Evolutionary conservation across 768 basidiomycete species (phyloP), one percentile per base, ranked within the genome.

Genomic region (Phylloporus sp.): DNA sequence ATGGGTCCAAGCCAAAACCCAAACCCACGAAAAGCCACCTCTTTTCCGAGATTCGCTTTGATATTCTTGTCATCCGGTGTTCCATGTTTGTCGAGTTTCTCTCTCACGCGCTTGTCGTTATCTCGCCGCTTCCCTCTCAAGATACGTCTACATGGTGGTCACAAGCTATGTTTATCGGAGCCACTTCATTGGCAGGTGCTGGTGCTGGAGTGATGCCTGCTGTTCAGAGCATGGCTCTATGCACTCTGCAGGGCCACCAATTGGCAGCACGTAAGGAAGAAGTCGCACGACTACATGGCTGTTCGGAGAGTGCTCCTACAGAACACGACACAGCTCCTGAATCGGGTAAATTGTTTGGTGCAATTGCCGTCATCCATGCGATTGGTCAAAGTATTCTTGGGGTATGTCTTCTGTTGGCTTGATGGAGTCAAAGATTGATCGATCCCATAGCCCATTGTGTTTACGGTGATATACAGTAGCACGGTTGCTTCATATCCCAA

Each of bases 171-270:
- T 91, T 86, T 58, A 71, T 82, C 11, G 78, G 70, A 0, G 72
- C 83, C 26, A 86, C 86, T 2, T 79, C 80, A 31, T 62, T 91
- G 35, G 78, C 81, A 6, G 80, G 80, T 18, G 78, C 87, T 38
- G 85, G 85, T 12, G 80, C 82, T 3, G 89, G 87, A 4, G 78
- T 84, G 13, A 77, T 80, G 49, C 88, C 89, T 8, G 77, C 85
- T 1, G 65, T 81, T 46, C 84, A 89, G 54, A 87, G 85, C n/a
- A 73, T 91, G 9, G 88, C 86, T 0, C 72, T 90, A 5, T 86
- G 80, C 58, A 74, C 87, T n/a, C 55, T 80, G n/a, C 73, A 76
- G 31, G 62, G 62, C 38, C 65, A 59, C 49, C 66, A 51, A 34
- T 36, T 62, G 36, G 62, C 49, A 22, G 61, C 50, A 22, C 54